phyloP scores from a whole-genome alignment of 2,329 filamentous ascomycete species.

The Drechslera avenae region DNA sequence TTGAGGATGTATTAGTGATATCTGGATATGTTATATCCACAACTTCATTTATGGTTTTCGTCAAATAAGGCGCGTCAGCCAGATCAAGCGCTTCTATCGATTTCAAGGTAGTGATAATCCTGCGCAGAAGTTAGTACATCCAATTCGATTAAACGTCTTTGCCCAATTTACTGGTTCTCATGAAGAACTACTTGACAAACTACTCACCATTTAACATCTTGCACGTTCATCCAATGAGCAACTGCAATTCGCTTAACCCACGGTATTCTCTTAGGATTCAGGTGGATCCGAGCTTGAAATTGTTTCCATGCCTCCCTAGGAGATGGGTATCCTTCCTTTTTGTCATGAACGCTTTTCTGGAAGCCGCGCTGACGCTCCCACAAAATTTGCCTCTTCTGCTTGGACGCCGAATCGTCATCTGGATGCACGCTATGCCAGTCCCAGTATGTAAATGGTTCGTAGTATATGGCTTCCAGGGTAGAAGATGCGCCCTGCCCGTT shows the following conservation, averaged over 20 bases:
- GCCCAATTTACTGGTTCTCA: too few species aligned
- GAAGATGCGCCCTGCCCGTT: neutral
- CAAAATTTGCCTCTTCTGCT: slow-evolving; percentile 19
- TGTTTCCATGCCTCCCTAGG: slow-evolving; percentile 22
- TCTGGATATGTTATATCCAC: too few species aligned
- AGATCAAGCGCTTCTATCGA: slow-evolving; percentile 28
- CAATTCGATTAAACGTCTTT: too few species aligned
- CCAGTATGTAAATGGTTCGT: slow-evolving; percentile 36
- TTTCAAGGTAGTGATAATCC: slow-evolving; percentile 22
- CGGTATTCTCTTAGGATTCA: slow-evolving; percentile 1
- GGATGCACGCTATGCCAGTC: slow-evolving; percentile 29
- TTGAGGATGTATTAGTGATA: neutral
- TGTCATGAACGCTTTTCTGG: slow-evolving; percentile 1
- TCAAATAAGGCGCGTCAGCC: slow-evolving; percentile 14
- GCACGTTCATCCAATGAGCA: slow-evolving; percentile 29
- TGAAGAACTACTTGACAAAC: neutral
- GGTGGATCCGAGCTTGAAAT: slow-evolving; percentile 18
- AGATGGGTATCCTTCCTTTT: slow-evolving; percentile 9
- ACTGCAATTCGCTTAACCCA: slow-evolving; percentile 32
- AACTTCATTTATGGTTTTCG: neutral
- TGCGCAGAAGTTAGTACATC: neutral
- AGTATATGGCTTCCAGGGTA: slow-evolving; percentile 12
- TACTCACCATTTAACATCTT: slow-evolving; percentile 28
- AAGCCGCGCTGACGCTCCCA: slow-evolving; percentile 26
- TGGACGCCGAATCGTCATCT: slow-evolving; percentile 2